Conservation (phyloP, 768 basidiomycete genomes). For the Tulasnella sp. region DNA sequence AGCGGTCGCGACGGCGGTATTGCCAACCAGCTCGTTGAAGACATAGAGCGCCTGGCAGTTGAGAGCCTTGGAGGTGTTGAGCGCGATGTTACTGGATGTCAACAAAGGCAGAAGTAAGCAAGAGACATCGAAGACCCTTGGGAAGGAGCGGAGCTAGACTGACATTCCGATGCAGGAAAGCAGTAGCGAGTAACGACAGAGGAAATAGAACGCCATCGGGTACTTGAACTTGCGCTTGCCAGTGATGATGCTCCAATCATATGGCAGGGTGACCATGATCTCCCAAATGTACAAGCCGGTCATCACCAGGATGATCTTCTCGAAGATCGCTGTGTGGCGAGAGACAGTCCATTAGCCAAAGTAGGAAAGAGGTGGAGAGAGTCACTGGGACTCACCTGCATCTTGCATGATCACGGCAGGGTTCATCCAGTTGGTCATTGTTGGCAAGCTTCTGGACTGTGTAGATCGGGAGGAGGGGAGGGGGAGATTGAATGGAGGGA, state of each 20-base stretch:
- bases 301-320: conserved; percentile 6
- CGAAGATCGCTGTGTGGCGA: conserved; percentile 7
- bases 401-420: conserved; percentile 2
- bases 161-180: conserved; percentile 15
- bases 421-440: conserved; percentile 13
- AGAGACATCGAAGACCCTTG: not conserved
- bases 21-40: conserved; percentile 31
- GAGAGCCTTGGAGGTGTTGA: conserved; percentile 22
- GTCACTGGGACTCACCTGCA: not conserved
- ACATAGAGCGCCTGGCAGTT: conserved; percentile 39
- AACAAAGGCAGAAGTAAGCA: not conserved
- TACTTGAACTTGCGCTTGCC: conserved; percentile 15
- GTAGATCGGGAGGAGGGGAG: not conserved
- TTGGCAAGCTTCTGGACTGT: not conserved
- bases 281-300: conserved; percentile 16
- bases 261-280: conserved; percentile 8
- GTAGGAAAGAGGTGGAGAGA: not conserved
- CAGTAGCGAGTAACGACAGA: conserved; percentile 15
- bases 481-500: not conserved
- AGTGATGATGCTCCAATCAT: conserved; percentile 12
- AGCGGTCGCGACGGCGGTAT: conserved; percentile 18
- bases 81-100: conserved; percentile 16
- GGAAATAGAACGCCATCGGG: conserved; percentile 15
- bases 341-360: not conserved
- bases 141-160: not conserved